Base-by-base conservation (phyloP, 768 basidiomycete genomes). In the Mycena metata region DNA sequence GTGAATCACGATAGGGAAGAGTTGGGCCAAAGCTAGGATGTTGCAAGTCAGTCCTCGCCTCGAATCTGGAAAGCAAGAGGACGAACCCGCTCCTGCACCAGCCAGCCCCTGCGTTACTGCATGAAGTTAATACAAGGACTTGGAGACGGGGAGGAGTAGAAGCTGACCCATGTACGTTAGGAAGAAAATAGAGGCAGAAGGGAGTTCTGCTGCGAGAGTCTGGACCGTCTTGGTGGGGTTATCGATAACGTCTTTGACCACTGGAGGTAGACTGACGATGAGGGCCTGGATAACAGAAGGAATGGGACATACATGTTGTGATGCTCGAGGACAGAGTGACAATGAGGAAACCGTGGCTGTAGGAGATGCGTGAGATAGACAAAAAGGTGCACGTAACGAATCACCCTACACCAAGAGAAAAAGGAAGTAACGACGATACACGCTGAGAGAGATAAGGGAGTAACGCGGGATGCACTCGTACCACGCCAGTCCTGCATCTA, bases 381-480 rank as follows among this genome's bases (percentile, higher is more conserved):
- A n/a, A 9, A 7, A 23, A 15, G 24, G 17, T n/a, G 36, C 17
- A 21, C 23, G 23, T 42, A 13, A 56, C 11, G 17, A 13, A 72
- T 43, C 1, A 30, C 30, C 83, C 79, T 72, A 84, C 82, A 91
- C 82, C 55, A 90, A 79, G 30, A 91, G 82, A 79, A 92, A 91
- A 66, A 90, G 72, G 76, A 88, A 91, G 76, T 87, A 92, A n/a
- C 92, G 84, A 13, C 85, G 85, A 81, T 92, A 92, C 33, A 94
- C 84, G 74, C 88, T 89, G 65, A 91, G 81, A 50, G 90, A 90
- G n/a, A 94, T 86, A 23, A 88, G 79, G 0, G 90, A 90, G 67
- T 86, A 87, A 43, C 88, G 84, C 0, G 91, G 91, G 52, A 91
- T 90, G 51, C 91, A 90, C 76, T 92, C 88, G 70, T 90, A 90